These are phyloP conservation scores for Scenedesmus sp. DNA, from an alignment of 163 green algal species.

Conservation along the genomic window DNA sequence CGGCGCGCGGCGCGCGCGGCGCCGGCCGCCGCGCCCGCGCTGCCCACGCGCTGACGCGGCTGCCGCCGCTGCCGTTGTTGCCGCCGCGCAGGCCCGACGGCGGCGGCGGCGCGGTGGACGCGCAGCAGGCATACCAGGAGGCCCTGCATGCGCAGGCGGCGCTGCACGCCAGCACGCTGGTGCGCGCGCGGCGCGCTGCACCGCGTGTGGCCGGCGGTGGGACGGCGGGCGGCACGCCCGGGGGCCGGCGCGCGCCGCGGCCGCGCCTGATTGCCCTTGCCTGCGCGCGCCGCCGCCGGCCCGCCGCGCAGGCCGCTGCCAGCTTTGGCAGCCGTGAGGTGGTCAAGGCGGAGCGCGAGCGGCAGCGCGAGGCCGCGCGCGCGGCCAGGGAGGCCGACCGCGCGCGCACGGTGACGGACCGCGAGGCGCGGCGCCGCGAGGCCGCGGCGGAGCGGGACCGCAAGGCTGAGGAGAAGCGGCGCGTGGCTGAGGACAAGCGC, in stretches of 20 bases:
- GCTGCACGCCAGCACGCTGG: slow-evolving; percentile 28
- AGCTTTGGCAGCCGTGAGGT: slow-evolving; percentile 20
- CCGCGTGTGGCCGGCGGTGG: too few relatives aligned
- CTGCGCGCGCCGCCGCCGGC: too few relatives aligned
- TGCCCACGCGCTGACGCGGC: neutral
- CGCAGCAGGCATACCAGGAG: slow-evolving; percentile 53
- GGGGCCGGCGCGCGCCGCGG: too few relatives aligned
- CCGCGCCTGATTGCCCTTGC: too few relatives aligned
- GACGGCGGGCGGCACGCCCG: too few relatives aligned
- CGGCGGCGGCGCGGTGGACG: slow-evolving; percentile 39
- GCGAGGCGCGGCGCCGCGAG: slow-evolving; percentile 51
- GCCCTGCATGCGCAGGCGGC: slow-evolving; percentile 53
- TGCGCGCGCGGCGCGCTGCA: too few relatives aligned
- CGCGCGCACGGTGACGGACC: slow-evolving; percentile 39
- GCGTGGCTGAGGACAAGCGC: slow-evolving; percentile 56
- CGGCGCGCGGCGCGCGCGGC: too few relatives aligned
- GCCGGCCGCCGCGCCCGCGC: too few relatives aligned
- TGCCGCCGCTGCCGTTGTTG: neutral
- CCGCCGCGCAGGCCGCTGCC: too few relatives aligned
- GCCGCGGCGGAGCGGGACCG: slow-evolving; percentile 54
- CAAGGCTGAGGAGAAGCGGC: slow-evolving; percentile 63
- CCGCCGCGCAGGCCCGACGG: neutral
- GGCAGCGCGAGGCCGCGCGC: slow-evolving; percentile 10
- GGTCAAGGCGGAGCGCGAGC: slow-evolving; percentile 26
- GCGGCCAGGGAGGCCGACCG: slow-evolving; percentile 52